Evolutionary conservation across 768 basidiomycete species (phyloP), one percentile per base, ranked within the genome.

Genomic region (Trametes maxima): DNA sequence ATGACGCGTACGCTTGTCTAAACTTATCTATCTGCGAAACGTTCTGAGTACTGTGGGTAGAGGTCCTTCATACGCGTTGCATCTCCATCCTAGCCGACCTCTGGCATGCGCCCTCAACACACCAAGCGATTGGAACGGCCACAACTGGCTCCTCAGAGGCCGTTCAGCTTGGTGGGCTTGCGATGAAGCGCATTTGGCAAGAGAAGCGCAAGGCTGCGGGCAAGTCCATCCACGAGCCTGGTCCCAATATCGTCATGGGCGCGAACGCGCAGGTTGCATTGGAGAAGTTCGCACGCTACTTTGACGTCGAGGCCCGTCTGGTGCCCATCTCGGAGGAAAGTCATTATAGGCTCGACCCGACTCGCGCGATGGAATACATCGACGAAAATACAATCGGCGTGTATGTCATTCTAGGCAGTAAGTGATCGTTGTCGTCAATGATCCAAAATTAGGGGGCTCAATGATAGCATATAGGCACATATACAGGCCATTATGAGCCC

Each of bases 331-430:
- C 79, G 40, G 77, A 75, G 19, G 84, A 84, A 69, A 88, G 79
- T 73, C 87, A 90, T 37, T 92, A 94, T 66, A 84, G 90, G 54
- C 87, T 95, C 69, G 88, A 89, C 59, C 80, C 88, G 1, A 81
- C 85, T 69, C 80, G 78, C 50, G 85, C 84, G 0, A 83, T 88
- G 77, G 76, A 88, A 44, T 82, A 76, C 52, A 79, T 89, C 17
- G 88, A 89, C 66, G 87, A 89, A 75, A 88, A 88, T 64, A 86
- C 85, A 1, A 88, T 89, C 59, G 87, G 87, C 48, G 75, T 89
- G 53, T 89, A 85, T 62, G 84, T 84, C 58, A 83, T 83, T 60
- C 76, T 85, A 22, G 81, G 79, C 28, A 78, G 88, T 80, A 68
- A 44, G 75, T 68, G 0, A 1, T 1, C 2, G 28, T 1, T 11